A percentile compares a stretch with the other conserved stretches of the same genome.
Evolutionary conservation across 1,284 basidiomycete species (phyloP).

Genomic region (Tilletia caries): DNA sequence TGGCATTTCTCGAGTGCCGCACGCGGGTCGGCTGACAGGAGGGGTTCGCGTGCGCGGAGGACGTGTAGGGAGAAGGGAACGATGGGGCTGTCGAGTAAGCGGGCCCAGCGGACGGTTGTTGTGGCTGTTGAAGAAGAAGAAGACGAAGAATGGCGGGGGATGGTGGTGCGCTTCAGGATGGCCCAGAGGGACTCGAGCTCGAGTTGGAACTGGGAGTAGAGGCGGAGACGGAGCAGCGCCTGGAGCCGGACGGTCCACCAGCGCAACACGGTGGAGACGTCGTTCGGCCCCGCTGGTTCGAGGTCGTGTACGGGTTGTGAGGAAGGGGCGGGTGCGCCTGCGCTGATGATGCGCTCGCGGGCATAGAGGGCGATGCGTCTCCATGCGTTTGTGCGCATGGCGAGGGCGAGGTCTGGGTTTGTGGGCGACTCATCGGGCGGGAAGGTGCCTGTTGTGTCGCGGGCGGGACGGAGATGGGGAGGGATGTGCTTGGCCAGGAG

Average conservation of each 20-base stretch:
- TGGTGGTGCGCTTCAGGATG: constrained; percentile 12
- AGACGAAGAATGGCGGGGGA: neutral
- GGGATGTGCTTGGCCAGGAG: constrained; percentile 32
- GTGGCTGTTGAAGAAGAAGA: neutral
- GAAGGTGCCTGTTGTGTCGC: constrained; percentile 27
- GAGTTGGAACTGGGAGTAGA: constrained; percentile 26
- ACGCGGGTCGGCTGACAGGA: constrained; percentile 10
- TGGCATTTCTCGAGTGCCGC: constrained; percentile 15
- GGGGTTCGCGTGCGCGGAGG: constrained; percentile 21
- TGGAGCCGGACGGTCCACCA: constrained; percentile 36
- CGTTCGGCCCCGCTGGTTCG: constrained; percentile 9
- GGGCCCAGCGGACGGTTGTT: neutral
- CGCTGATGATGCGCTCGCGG: constrained; percentile 15
- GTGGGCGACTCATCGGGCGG: constrained; percentile 16
- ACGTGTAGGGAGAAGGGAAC: constrained; percentile 26
- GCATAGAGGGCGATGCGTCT: constrained; percentile 25
- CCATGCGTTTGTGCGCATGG: constrained; percentile 25
- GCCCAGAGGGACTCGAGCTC: constrained; percentile 28
- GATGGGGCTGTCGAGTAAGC: neutral
- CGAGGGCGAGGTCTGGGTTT: constrained; percentile 16
- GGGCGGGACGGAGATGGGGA: constrained; percentile 24
- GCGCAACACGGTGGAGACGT: constrained; percentile 15
- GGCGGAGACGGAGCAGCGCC: constrained; percentile 24
- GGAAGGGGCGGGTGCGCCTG: neutral
- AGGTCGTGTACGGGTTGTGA: neutral